Evolutionary conservation across 306 rosid species (phyloP).

Genomic region (Gastrolobium bilobum): DNA sequence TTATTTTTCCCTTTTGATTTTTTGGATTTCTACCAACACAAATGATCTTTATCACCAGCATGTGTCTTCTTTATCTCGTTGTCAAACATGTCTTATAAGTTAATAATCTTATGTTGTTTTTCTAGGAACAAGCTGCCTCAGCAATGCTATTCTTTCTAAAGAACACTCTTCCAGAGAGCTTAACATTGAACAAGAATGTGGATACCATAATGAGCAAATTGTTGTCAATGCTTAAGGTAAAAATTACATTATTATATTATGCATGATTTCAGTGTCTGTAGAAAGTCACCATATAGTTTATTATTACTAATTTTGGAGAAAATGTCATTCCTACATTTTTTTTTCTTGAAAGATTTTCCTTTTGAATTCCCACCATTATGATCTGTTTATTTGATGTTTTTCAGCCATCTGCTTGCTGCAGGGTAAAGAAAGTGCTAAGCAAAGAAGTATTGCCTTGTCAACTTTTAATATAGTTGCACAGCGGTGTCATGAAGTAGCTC

Average conservation of each 20-base stretch:
- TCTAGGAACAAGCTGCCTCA: conserved; percentile 56
- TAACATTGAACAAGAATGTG: conserved; percentile 20
- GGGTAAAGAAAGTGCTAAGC: conserved; percentile 46
- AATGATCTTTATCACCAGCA: not conserved
- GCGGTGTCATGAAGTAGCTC: conserved; percentile 48
- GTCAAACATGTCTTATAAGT: conserved; percentile 3
- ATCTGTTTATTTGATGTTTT: conserved; percentile 44
- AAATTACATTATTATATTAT: conserved; percentile 2
- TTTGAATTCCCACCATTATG: conserved; percentile 6
- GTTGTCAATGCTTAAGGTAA: conserved; percentile 52
- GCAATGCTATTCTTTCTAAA: conserved; percentile 57
- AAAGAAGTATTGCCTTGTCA: conserved; percentile 51
- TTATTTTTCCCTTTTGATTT: not conserved
- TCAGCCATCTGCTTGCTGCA: conserved; percentile 47
- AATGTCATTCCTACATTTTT: conserved; percentile 23
- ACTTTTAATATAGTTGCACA: conserved; percentile 50
- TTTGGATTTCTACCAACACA: not conserved
- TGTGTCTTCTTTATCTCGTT: conserved; percentile 13
- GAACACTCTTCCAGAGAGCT: conserved; percentile 60
- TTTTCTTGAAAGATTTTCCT: conserved; percentile 17
- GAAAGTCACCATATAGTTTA: conserved; percentile 21
- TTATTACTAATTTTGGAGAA: conserved; percentile 4
- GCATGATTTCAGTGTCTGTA: conserved; percentile 35
- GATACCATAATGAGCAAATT: conserved; percentile 43
- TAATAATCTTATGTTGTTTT: conserved; percentile 21